These are phyloP conservation scores for Stylonectria norvegica DNA, from an alignment of 2,329 filamentous ascomycete species.

Conservation along the genomic window DNA sequence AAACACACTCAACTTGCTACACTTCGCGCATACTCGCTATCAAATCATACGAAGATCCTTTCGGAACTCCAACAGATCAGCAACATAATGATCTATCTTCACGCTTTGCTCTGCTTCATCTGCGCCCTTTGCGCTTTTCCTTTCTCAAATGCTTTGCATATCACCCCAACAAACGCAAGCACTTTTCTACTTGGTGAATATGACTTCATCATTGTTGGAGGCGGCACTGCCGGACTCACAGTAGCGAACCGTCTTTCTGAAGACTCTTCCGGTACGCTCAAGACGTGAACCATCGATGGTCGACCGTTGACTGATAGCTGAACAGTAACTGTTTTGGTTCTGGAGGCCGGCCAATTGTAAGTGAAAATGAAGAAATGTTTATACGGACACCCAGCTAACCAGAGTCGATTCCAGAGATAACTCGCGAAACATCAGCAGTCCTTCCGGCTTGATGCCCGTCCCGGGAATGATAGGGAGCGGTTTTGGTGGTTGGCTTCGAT, in stretches of 20 bases:
- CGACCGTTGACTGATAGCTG: background rate
- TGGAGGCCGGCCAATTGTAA: slow-evolving; percentile 7
- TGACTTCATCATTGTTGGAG: slow-evolving; percentile 32
- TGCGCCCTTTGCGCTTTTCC: slow-evolving; percentile 1
- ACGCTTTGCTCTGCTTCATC: background rate
- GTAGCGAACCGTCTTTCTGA: slow-evolving; percentile 39
- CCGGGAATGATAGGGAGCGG: slow-evolving; percentile 7
- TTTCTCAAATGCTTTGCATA: slow-evolving; percentile 1
- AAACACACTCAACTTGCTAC: too few relatives aligned
- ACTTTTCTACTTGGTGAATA: slow-evolving; percentile 8
- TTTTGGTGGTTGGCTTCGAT: too few relatives aligned
- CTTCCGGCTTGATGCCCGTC: slow-evolving; percentile 9
- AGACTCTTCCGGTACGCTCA: slow-evolving; percentile 32
- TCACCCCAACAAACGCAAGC: slow-evolving; percentile 4
- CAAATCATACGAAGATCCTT: too few relatives aligned
- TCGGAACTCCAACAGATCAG: too few relatives aligned
- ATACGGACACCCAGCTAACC: background rate
- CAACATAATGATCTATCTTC: slow-evolving; percentile 5
- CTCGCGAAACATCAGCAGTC: slow-evolving; percentile 6
- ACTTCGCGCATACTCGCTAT: too few relatives aligned
- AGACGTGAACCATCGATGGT: slow-evolving; percentile 3
- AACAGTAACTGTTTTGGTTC: slow-evolving; percentile 4
- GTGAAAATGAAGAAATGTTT: background rate
- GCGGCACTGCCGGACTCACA: slow-evolving; percentile 42
- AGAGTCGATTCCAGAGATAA: slow-evolving; percentile 7